Percentiles rank a stretch among this genome's conserved stretches.
These are phyloP conservation scores for Stagonosporopsis rhizophila DNA, from an alignment of 2,329 filamentous ascomycete species.

Conservation along the genomic window DNA sequence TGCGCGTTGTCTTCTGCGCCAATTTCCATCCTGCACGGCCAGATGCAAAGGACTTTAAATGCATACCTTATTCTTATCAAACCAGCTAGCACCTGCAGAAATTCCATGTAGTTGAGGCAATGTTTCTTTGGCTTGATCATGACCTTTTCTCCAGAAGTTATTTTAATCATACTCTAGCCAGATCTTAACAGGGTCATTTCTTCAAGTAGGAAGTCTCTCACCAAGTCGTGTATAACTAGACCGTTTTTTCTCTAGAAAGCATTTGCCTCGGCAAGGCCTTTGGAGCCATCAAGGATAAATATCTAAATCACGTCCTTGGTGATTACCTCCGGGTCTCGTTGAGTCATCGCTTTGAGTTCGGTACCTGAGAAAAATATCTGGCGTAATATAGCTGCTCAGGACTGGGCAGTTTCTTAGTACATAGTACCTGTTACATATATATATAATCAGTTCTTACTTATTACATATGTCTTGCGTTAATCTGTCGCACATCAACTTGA, in stretches of 20 bases:
- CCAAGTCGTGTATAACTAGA: slow-evolving; percentile 44
- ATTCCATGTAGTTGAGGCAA: slow-evolving; percentile 49
- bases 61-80: too few species aligned
- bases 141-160: slow-evolving; percentile 45
- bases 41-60: too few species aligned
- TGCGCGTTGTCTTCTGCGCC: background rate
- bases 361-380: slow-evolving; percentile 20
- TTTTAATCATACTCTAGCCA: slow-evolving; percentile 41
- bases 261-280: slow-evolving; percentile 33
- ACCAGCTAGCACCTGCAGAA: too few species aligned
- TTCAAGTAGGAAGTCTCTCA: slow-evolving; percentile 51
- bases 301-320: slow-evolving; percentile 16
- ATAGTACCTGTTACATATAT: slow-evolving; percentile 32
- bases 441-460: slow-evolving; percentile 19
- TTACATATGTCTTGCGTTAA: slow-evolving; percentile 51
- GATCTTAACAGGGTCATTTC: slow-evolving; percentile 42
- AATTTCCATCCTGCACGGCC: background rate
- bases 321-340: slow-evolving; percentile 25
- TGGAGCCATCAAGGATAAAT: slow-evolving; percentile 34
- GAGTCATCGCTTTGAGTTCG: slow-evolving; percentile 12
- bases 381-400: slow-evolving; percentile 27
- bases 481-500: slow-evolving; percentile 57
- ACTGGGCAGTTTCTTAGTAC: slow-evolving; percentile 20
- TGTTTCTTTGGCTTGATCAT: slow-evolving; percentile 52
- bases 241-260: slow-evolving; percentile 22